Percentiles rank a stretch among this genome's conserved stretches.
Evolutionary conservation across 345 rosid genomes (phyloP).

Genomic region (Toxicodendron radicans): DNA sequence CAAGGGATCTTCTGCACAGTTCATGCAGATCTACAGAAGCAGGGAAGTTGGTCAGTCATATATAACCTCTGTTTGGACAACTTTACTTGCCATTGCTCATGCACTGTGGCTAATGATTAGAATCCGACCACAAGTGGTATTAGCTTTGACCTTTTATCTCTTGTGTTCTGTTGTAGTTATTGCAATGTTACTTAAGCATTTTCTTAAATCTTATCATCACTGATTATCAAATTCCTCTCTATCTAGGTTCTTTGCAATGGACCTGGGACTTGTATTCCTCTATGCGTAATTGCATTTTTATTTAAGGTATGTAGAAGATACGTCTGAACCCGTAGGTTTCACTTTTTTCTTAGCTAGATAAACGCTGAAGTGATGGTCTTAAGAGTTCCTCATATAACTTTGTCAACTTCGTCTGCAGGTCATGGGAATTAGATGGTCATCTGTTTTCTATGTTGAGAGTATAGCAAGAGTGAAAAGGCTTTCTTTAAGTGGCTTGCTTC

Average conservation of each 20-base stretch:
- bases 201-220: constrained; percentile 16
- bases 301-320: constrained; percentile 58
- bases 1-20: constrained; percentile 43
- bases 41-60: constrained; percentile 97
- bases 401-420: constrained; percentile 43
- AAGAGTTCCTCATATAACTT: constrained; percentile 2
- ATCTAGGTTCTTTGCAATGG: constrained; percentile 88
- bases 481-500: constrained; percentile 83
- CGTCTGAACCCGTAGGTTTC: neutral
- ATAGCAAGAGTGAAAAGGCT: constrained; percentile 88
- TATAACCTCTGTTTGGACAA: constrained; percentile 80
- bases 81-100: constrained; percentile 65
- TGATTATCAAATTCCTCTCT: constrained; percentile 4
- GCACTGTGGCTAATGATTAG: constrained; percentile 74
- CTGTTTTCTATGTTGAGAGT: constrained; percentile 78
- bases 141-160: constrained; percentile 11
- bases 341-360: neutral
- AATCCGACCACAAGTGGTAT: constrained; percentile 90
- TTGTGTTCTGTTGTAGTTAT: neutral
- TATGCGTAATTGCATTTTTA: constrained; percentile 68
- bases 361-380: neutral
- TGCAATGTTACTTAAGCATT: neutral
- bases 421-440: constrained; percentile 79
- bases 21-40: constrained; percentile 81
- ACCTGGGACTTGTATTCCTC: constrained; percentile 95